Evolutionary conservation across 495 filamentous ascomycete species (phyloP).

Genomic region (Staphylotrichum longicolle): DNA sequence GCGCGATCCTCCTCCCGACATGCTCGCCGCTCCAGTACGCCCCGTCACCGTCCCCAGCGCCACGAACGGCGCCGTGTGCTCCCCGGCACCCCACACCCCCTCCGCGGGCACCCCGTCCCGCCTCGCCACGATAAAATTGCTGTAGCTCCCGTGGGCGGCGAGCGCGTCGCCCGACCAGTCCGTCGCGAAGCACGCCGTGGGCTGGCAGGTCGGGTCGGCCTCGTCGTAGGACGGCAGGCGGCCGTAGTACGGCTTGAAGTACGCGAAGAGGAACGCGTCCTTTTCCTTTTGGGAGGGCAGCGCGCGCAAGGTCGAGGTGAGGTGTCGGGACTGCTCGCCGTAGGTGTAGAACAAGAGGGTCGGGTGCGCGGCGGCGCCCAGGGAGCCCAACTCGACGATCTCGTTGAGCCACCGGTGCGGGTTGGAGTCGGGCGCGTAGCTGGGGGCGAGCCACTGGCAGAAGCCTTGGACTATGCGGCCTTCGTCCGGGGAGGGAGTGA

Average conservation of each 20-base stretch:
- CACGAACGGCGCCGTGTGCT: slow-evolving; percentile 90
- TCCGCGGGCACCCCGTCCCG: slow-evolving; percentile 65
- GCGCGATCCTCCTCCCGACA: slow-evolving; percentile 62
- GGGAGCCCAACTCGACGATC: slow-evolving; percentile 70
- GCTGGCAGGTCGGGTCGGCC: slow-evolving; percentile 55
- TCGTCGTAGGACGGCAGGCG: slow-evolving; percentile 63
- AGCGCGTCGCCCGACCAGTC: slow-evolving; percentile 79
- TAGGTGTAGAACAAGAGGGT: slow-evolving; percentile 92
- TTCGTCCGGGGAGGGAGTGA: slow-evolving; percentile 25
- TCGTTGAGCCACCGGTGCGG: slow-evolving; percentile 73
- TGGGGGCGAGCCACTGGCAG: slow-evolving; percentile 66
- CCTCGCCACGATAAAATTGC: slow-evolving; percentile 79
- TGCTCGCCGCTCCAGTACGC: slow-evolving; percentile 91
- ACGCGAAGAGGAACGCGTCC: slow-evolving; percentile 48
- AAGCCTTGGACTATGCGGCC: slow-evolving; percentile 52
- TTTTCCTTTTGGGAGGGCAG: slow-evolving; percentile 40
- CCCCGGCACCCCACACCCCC: slow-evolving; percentile 86
- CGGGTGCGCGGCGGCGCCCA: slow-evolving; percentile 67
- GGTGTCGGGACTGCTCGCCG: slow-evolving; percentile 56
- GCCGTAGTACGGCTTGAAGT: slow-evolving; percentile 77
- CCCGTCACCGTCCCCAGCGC: slow-evolving; percentile 84
- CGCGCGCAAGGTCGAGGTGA: slow-evolving; percentile 42
- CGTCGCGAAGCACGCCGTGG: slow-evolving; percentile 63
- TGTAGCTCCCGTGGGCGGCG: slow-evolving; percentile 87
- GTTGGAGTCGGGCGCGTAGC: slow-evolving; percentile 59